Evolutionary conservation across 1,284 basidiomycete species (phyloP).

Genomic region (Leccinum fallax): DNA sequence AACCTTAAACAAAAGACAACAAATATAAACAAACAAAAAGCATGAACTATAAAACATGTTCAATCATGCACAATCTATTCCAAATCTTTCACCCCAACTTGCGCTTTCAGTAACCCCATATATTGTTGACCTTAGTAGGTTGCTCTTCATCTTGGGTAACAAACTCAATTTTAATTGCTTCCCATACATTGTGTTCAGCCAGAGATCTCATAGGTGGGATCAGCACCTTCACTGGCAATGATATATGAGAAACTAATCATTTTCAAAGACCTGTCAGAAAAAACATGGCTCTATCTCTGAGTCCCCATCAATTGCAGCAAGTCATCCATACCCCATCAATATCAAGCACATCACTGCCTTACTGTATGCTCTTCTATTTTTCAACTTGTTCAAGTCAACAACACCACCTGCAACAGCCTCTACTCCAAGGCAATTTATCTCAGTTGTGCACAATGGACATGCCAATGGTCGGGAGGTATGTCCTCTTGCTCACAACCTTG

Average conservation of each 20-base stretch:
- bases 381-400: not conserved
- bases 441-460: constrained; percentile 7
- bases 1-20: not conserved
- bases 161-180: not conserved
- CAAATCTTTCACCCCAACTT: not conserved
- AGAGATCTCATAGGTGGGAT: not conserved
- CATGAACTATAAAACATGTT: not conserved
- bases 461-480: constrained; percentile 17
- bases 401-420: constrained; percentile 8
- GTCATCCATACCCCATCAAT: constrained; percentile 2
- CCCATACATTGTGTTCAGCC: not conserved
- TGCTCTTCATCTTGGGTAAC: not conserved
- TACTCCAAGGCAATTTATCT: constrained; percentile 19
- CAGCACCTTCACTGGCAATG: not conserved
- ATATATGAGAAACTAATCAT: not conserved
- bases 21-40: not conserved
- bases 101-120: not conserved
- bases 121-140: not conserved
- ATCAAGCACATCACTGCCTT: constrained; percentile 5
- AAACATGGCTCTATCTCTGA: constrained; percentile 23
- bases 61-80: not conserved
- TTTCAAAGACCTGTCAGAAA: not conserved
- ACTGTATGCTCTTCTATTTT: constrained; percentile 18
- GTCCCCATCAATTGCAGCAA: constrained; percentile 14
- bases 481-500: not conserved